Base-by-base conservation (phyloP, 139 green algal species). In the Picochlorum sp. region DNA sequence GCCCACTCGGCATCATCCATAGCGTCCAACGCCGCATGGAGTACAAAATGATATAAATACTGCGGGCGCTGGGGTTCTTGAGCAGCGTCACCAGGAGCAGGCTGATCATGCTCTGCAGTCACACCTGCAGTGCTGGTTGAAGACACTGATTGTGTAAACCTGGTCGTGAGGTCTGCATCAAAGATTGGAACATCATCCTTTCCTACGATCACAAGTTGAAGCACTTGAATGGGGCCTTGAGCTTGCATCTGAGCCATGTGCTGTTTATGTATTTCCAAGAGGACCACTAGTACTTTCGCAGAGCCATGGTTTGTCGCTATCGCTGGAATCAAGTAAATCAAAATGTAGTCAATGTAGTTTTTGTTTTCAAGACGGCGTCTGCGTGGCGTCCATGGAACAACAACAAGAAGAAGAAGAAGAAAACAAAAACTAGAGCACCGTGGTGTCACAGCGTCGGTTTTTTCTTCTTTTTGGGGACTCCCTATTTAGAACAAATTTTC, bases 31-130 rank as follows among this genome's bases (percentile, higher is more conserved):
- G 93, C 75, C 0, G 90, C 88, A 58, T 98, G 92, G 54, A 97
- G 65, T 4, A 98, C 89, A 77, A 98, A 98, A 62, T 98, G 87
- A 67, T 98, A 89, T 20, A 98, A 74, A 71, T 98, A 95, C 52
- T 93, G 81, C 2, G 89, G 79, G 45, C 95, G 86, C 68, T 94
- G 34, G 9, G 34, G 34, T 13, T 84, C 71, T 90, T 70, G 30
- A 60, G 15, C 30, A 26, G 18, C 11, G 6, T 54, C 47, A 52
- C 47, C 6, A 16, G 23, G 23, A 24, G 9, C 4, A 23, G 47
- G 47, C 47, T 13, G 34, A 11, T 41, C 34, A 13, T 41, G 34
- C 8, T 41, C 34, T 41, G 8, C 34, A 41, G 8, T 41, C 34
- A 41, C 34, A 41, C 34, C 34, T 41, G 34, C 34, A 41, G 34